These are phyloP conservation scores for Acacia pycnantha DNA, from an alignment of 331 rosid species.

Conservation along the genomic window DNA sequence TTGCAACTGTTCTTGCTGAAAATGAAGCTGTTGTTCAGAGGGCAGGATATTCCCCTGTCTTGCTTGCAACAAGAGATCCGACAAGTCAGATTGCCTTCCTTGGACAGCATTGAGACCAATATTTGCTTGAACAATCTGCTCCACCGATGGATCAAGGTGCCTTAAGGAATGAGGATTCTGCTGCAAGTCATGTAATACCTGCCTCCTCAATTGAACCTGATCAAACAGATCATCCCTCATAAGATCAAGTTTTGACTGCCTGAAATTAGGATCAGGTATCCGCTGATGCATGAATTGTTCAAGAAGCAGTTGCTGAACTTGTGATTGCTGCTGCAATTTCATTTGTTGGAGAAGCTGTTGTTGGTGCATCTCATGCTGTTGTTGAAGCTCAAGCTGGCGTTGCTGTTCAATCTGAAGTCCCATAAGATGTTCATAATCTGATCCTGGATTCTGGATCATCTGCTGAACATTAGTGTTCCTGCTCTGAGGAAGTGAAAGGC, in stretches of 20 bases:
- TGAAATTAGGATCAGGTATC: conserved; percentile 54
- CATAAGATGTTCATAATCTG: conserved; percentile 59
- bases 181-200: conserved; percentile 51
- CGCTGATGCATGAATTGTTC: conserved; percentile 65
- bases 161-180: conserved; percentile 50
- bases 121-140: conserved; percentile 62
- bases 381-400: conserved; percentile 57
- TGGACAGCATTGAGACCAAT: conserved; percentile 52
- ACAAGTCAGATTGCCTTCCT: conserved; percentile 59
- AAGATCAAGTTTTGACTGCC: conserved; percentile 56
- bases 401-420: conserved; percentile 47
- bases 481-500: conserved; percentile 43
- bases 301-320: conserved; percentile 57
- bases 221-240: conserved; percentile 51
- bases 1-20: conserved; percentile 63
- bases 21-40: conserved; percentile 52
- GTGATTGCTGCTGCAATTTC: conserved; percentile 64
- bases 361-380: conserved; percentile 61
- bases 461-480: conserved; percentile 47
- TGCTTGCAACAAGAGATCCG: conserved; percentile 54
- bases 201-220: conserved; percentile 56
- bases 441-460: conserved; percentile 48
- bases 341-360: conserved; percentile 55
- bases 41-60: conserved; percentile 54
- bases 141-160: conserved; percentile 56